A percentile compares a stretch with the other conserved stretches of the same genome.
phyloP scores from a whole-genome alignment of 2,329 filamentous ascomycete species.

The Paecilomyces sp. region DNA sequence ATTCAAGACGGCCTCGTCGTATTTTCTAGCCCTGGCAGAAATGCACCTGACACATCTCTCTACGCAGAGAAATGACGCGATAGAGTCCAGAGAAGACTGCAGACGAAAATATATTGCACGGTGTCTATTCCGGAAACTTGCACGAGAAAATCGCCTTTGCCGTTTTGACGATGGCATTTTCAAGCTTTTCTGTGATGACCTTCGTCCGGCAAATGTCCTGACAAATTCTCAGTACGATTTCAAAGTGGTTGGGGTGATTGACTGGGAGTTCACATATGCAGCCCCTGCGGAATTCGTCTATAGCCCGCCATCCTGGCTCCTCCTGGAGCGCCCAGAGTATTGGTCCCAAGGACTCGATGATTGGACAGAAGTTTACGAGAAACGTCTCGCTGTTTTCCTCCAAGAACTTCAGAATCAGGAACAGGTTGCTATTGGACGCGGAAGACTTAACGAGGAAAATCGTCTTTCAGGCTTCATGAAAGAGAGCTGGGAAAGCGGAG shows the following conservation, averaged over 20 bases:
- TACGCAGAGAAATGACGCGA: too few relatives aligned
- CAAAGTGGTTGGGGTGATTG: conserved; percentile 31
- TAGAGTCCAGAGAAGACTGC: conserved; percentile 1
- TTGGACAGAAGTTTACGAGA: conserved; percentile 7
- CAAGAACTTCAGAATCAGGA: conserved; percentile 8
- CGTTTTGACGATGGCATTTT: conserved; percentile 20
- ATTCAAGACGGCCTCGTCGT: too few relatives aligned
- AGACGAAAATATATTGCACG: conserved; percentile 10
- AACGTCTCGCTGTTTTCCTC: conserved; percentile 10
- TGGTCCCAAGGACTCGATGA: conserved; percentile 10
- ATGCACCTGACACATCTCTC: too few relatives aligned
- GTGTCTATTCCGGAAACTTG: conserved; percentile 11
- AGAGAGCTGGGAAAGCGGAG: conserved; percentile 14
- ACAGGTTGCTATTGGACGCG: conserved; percentile 3
- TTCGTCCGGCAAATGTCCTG: conserved; percentile 34
- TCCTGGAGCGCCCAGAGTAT: conserved; percentile 19
- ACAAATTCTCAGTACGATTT: conserved; percentile 22
- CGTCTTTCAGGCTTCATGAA: conserved; percentile 10
- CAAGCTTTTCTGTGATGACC: conserved; percentile 31
- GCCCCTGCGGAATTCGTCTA: conserved; percentile 34
- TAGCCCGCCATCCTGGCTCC: conserved; percentile 36
- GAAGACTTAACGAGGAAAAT: conserved; percentile 2
- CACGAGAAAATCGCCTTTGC: conserved; percentile 2
- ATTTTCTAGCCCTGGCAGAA: too few relatives aligned
- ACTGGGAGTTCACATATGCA: conserved; percentile 37